These are phyloP conservation scores for Amanita pseudoporphyria DNA, from an alignment of 768 basidiomycete species.

Conservation along the genomic window DNA sequence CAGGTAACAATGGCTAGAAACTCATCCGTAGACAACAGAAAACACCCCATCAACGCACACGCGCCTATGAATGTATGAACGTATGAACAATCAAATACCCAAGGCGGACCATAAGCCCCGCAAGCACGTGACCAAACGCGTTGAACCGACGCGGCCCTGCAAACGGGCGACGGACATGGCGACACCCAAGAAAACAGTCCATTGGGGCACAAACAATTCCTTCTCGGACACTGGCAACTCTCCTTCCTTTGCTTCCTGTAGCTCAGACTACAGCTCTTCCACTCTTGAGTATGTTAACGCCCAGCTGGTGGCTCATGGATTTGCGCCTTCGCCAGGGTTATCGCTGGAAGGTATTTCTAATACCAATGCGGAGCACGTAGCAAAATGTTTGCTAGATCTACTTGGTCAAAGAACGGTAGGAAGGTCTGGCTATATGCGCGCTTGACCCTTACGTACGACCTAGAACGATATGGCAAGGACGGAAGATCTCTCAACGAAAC, in stretches of 20 bases:
- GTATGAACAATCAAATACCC: too few relatives aligned
- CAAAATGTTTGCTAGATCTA: conserved; percentile 71
- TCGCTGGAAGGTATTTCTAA: conserved; percentile 55
- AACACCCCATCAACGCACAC: too few relatives aligned
- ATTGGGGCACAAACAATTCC: conserved; percentile 43
- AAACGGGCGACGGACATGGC: conserved; percentile 10
- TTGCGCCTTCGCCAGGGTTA: conserved; percentile 51
- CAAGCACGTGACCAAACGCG: conserved; percentile 19
- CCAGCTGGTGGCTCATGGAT: conserved; percentile 79
- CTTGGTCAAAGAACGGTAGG: conserved; percentile 70
- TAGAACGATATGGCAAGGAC: conserved; percentile 70
- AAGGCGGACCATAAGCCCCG: conserved; percentile 6
- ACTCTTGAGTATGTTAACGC: conserved; percentile 73
- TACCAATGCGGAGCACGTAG: conserved; percentile 42
- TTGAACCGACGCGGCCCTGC: not conserved
- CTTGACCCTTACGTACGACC: not conserved
- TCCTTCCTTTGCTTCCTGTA: conserved; percentile 36
- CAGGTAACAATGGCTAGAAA: too few relatives aligned
- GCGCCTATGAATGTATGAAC: too few relatives aligned
- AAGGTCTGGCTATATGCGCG: conserved; percentile 10
- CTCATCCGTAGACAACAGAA: too few relatives aligned
- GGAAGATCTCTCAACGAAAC: conserved; percentile 65
- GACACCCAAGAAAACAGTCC: conserved; percentile 38
- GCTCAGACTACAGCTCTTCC: conserved; percentile 34
- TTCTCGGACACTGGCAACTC: conserved; percentile 29